Evolutionary conservation across 2,329 filamentous ascomycete species (phyloP), one percentile per base, ranked within the genome.

Genomic region (Thielaviopsis ethacetica): DNA sequence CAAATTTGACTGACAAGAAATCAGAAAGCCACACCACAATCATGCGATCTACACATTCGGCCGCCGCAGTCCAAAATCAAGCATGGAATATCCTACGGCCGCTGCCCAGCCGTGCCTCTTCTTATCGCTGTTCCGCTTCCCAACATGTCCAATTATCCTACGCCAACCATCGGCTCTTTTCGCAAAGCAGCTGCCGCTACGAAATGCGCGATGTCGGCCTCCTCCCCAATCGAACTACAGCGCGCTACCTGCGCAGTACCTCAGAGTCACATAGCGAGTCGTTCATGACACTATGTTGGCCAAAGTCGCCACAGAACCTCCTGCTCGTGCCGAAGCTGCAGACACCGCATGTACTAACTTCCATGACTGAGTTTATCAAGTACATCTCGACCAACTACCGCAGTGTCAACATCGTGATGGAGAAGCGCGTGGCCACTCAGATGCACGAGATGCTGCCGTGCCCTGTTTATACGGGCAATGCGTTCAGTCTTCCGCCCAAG

Each of bases 351-450:
- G 79, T 82, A 17, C 73, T 73, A 17, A 68, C 73, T 17, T 77
- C 78, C 2, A 77, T 78, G 26, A 67, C 80, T 63, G 72, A 73
- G 62, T 82, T 82, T 62, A 78, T 78, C 63, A 85, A 80, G 65
- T 86, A 97, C 70, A 80, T 96, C 61, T 81, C 83, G 64, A 77
- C 76, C 62, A 88, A 88, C 61, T 96, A 97, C 69, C 85, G 89
- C 0, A 80, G 81, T 57, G 81, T 91, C 63, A 86, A 88, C 66
- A 76, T 97, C 54, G 81, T 97, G 12, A 83, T 97, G 64, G 93
- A 97, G 70, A 83, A 80, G 2, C 77, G 82, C 54, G 82, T 90
- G 17, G 90, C 91, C 2, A 69, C 78, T 5, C 77, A 84, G 61
- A 74, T 96, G 34, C 87, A 94, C 68, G 75, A 81, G 3, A 73